A percentile compares a stretch with the other conserved stretches of the same genome.
Evolutionary conservation across 805 yeast genomes (phyloP).

Genomic region (Metschnikowia chrysomelidarum): DNA sequence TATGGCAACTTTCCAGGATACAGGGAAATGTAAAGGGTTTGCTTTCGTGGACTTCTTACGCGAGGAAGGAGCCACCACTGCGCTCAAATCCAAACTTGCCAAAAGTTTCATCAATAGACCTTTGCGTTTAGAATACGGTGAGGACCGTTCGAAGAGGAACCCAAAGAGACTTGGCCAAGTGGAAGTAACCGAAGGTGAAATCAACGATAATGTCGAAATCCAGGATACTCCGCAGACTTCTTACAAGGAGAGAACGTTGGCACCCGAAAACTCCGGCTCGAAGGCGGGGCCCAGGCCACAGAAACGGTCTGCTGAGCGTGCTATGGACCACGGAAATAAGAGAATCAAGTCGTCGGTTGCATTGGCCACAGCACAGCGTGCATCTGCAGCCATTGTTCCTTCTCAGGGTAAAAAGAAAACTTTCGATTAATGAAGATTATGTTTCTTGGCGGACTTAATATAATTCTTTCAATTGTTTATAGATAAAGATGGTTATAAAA

Average conservation of each 20-base stretch:
- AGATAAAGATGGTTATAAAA: slow-evolving; percentile 2
- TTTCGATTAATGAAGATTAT: slow-evolving; percentile 47
- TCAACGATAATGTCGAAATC: slow-evolving; percentile 1
- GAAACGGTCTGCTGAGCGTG: slow-evolving; percentile 14
- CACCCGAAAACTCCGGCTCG: slow-evolving; percentile 12
- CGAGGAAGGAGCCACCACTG: slow-evolving; percentile 78
- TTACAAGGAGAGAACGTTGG: slow-evolving; percentile 6
- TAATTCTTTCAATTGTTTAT: neutral
- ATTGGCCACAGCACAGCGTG: slow-evolving; percentile 84
- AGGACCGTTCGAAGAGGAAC: slow-evolving; percentile 81
- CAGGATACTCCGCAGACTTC: slow-evolving; percentile 1
- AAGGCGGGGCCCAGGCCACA: slow-evolving; percentile 13
- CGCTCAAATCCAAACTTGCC: slow-evolving; percentile 69
- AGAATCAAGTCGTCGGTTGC: slow-evolving; percentile 80
- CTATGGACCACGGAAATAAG: slow-evolving; percentile 31
- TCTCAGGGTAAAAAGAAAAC: slow-evolving; percentile 86
- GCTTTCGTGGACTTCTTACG: slow-evolving; percentile 85
- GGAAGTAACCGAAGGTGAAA: slow-evolving; percentile 20
- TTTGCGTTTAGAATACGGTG: slow-evolving; percentile 87
- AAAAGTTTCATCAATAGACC: slow-evolving; percentile 69
- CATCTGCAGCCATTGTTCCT: slow-evolving; percentile 81
- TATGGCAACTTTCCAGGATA: slow-evolving; percentile 97
- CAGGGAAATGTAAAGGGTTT: slow-evolving; percentile 96
- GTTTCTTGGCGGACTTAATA: neutral
- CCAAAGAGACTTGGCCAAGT: slow-evolving; percentile 40